A percentile compares a stretch with the other conserved stretches of the same genome.
Evolutionary conservation across 2,329 filamentous ascomycete species (phyloP).

Genomic region (Neonectria magnoliae): DNA sequence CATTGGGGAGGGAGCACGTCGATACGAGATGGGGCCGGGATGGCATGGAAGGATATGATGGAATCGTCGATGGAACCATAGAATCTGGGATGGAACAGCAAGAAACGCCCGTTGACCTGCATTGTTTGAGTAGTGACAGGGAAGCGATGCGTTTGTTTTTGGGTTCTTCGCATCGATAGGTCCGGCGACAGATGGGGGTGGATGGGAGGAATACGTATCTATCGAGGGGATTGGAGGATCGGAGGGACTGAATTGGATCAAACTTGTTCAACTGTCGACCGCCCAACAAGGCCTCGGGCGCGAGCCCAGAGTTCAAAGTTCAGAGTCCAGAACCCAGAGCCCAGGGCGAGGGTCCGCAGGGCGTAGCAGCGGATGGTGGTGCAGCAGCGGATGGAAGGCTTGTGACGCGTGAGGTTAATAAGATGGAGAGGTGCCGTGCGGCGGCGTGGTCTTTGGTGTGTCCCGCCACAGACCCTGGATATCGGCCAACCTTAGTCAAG

Average conservation of each 20-base stretch:
- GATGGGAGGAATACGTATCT: not conserved
- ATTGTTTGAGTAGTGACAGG: not conserved
- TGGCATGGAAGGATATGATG: conserved; percentile 1
- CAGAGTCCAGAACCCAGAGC: not conserved
- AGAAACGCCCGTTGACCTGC: not conserved
- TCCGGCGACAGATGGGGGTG: not conserved
- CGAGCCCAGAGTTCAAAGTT: not conserved
- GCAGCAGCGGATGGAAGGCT: not conserved
- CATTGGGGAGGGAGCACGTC: not conserved
- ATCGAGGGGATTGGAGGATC: not conserved
- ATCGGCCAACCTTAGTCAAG: not conserved
- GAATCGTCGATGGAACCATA: not conserved
- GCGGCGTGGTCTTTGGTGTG: not conserved
- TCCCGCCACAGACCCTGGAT: not conserved
- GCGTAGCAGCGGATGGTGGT: not conserved
- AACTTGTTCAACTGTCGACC: not conserved
- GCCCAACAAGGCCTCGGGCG: not conserved
- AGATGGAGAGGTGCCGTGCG: not conserved
- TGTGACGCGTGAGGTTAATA: not conserved
- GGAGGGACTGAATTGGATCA: not conserved
- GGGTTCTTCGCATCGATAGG: not conserved
- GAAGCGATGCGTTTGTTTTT: not conserved
- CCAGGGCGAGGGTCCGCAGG: not conserved
- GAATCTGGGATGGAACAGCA: not conserved
- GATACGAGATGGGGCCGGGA: conserved; percentile 5